Conservation (phyloP, 2,329 filamentous ascomycete genomes). For the Aspergillus hiratsukae region DNA sequence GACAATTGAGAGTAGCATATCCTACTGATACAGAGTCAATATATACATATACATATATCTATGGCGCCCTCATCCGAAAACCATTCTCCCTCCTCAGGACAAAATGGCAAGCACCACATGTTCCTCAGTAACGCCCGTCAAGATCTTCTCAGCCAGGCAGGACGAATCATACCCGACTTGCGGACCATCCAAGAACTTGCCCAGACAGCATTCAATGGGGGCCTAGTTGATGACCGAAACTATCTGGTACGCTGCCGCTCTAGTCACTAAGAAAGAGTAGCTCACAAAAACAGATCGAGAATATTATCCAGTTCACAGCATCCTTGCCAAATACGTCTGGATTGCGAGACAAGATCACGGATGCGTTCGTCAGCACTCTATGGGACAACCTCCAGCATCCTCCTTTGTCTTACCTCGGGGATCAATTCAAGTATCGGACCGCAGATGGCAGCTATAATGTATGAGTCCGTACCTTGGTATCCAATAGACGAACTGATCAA, state of each 20-base stretch:
- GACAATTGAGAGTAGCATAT: too few species aligned
- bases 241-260: conserved; percentile 5
- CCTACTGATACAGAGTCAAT: too few species aligned
- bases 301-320: conserved; percentile 5
- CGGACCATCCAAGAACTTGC: conserved; percentile 1
- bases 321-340: conserved; percentile 7
- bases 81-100: not conserved
- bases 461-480: not conserved
- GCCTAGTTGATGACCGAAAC: conserved; percentile 8
- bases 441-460: conserved; percentile 5
- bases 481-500: not conserved
- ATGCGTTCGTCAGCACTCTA: conserved; percentile 2
- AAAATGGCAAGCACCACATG: not conserved
- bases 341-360: conserved; percentile 1
- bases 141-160: conserved; percentile 9
- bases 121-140: conserved; percentile 1
- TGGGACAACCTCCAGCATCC: conserved; percentile 4
- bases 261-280: too few species aligned
- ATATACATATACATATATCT: not conserved
- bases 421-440: conserved; percentile 4
- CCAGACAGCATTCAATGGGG: conserved; percentile 2
- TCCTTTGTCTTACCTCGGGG: not conserved
- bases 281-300: not conserved
- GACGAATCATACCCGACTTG: conserved; percentile 5
- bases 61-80: not conserved